A percentile compares a stretch with the other conserved stretches of the same genome.
These are phyloP conservation scores for Yamadazyma siamensis DNA, from an alignment of 1,139 yeast genomes.

Conservation along the genomic window DNA sequence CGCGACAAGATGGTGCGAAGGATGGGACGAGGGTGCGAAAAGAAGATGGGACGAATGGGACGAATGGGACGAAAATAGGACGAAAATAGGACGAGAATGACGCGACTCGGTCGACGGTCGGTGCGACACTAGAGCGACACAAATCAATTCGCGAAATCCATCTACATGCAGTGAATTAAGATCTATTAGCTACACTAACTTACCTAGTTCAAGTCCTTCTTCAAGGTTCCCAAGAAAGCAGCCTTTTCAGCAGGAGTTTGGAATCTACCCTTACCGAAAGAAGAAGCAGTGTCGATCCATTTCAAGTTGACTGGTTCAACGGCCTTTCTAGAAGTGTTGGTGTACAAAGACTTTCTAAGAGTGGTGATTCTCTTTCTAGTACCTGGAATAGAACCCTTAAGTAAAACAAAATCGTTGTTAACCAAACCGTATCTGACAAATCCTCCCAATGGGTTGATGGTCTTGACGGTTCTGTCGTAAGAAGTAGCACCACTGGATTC, in stretches of 20 bases:
- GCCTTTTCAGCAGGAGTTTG: conserved; percentile 99
- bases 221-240: conserved; percentile 99
- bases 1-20: background rate
- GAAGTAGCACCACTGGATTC: conserved; percentile 94
- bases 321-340: conserved; percentile 97
- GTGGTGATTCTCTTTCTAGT: conserved; percentile 99
- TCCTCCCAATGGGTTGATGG: conserved; percentile 99
- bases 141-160: too few relatives aligned
- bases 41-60: background rate
- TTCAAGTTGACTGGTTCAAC: conserved; percentile 94
- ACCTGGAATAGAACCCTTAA: conserved; percentile 99
- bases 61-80: background rate
- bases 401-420: conserved; percentile 94
- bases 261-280: conserved; percentile 99
- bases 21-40: background rate
- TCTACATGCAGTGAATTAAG: too few relatives aligned
- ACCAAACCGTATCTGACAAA: conserved; percentile 99
- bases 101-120: too few relatives aligned
- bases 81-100: too few relatives aligned
- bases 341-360: conserved; percentile 97
- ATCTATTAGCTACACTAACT: too few relatives aligned
- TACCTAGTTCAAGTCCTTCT: conserved; percentile 70
- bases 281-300: conserved; percentile 99
- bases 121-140: too few relatives aligned
- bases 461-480: conserved; percentile 99